Base-by-base conservation (phyloP, 177 flowering plant species). In the Vitis hybrid region DNA sequence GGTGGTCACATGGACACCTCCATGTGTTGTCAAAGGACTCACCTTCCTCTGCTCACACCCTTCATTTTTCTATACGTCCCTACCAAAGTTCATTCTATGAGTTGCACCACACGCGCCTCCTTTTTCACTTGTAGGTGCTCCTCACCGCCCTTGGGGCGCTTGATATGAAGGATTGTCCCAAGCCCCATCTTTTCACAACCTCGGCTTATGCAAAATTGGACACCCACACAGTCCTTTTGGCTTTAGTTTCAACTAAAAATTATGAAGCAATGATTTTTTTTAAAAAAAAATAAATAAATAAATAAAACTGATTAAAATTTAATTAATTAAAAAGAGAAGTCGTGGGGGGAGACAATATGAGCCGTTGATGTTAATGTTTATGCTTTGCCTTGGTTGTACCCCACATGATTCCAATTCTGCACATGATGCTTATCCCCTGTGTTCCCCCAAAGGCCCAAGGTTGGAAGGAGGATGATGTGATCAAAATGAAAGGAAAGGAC, bases 1-100 rank as follows among this genome's bases (percentile, higher is more conserved):
- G 84, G 78, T 67, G 66, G 14, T 74, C 82, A 72, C 79, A 79
- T 64, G 77, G 75, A 62, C 78, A 63, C 3, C 56, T 59, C 68
- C 75, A 60, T 77, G 75, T 72, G 77, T 74, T 72, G 76, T 78
- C 72, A 71, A 63, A 35, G 2, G 46, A 35, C 46, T 35, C 6
- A 5, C 9, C 46, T 35, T 27, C 27, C 27, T 27, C 27, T 27
- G 27, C 27, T 27, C 27, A 27, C 27, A 27, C 3, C n/a, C 27
- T 27, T 27, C 27, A 27, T 27, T 27, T 27, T 27, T 27, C 27
- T 27, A 27, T 27, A 27, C 27, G 27, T 27, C 27, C 27, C 27
- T 2, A 27, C 46, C 46, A 35, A 5, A 35, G 46, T 35, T 7
- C 46, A 5, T 35, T 7, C 46, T 35, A 35, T 35, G 8, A 35